A percentile compares a stretch with the other conserved stretches of the same genome.
Evolutionary conservation across 1,284 basidiomycete genomes (phyloP).

Genomic region (Ceratobasidium sp.): DNA sequence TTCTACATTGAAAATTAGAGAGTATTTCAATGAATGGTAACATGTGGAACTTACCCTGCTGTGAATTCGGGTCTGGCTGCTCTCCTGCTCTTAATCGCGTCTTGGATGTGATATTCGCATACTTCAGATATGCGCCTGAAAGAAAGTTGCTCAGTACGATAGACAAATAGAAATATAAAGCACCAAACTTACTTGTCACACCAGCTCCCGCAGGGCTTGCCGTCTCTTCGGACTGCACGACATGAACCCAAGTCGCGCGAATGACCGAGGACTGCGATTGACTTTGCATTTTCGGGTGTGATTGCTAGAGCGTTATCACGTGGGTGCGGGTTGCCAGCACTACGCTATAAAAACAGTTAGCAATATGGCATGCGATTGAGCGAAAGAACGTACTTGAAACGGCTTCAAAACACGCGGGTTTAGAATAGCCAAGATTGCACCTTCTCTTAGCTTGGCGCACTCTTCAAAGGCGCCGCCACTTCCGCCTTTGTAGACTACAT

Average conservation of each 20-base stretch:
- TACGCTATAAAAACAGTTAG: slow-evolving; percentile 49
- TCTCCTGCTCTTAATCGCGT: slow-evolving; percentile 77
- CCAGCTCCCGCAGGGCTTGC: slow-evolving; percentile 85
- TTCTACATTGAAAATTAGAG: slow-evolving; percentile 48
- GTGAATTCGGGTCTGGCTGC: slow-evolving; percentile 85
- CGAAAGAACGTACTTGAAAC: slow-evolving; percentile 67
- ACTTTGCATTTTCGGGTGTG: slow-evolving; percentile 82
- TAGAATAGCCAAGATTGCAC: slow-evolving; percentile 88
- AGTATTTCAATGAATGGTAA: slow-evolving; percentile 4
- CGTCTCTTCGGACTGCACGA: slow-evolving; percentile 77
- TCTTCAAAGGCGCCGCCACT: slow-evolving; percentile 92
- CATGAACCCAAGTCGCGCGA: slow-evolving; percentile 88
- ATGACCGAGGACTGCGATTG: slow-evolving; percentile 87
- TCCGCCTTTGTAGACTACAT: slow-evolving; percentile 80
- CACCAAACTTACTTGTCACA: slow-evolving; percentile 75
- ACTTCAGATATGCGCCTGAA: slow-evolving; percentile 65
- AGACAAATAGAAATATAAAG: background rate
- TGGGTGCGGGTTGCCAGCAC: slow-evolving; percentile 70
- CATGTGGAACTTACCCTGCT: slow-evolving; percentile 65
- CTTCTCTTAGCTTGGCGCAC: slow-evolving; percentile 82
- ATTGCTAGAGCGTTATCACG: slow-evolving; percentile 85
- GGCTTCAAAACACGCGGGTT: slow-evolving; percentile 90
- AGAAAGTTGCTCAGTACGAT: background rate
- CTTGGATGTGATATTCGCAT: slow-evolving; percentile 90
- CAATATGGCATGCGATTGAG: slow-evolving; percentile 55